Evolutionary conservation across 768 basidiomycete species (phyloP), one percentile per base, ranked within the genome.

Genomic region (Daedaleopsis sinensis): DNA sequence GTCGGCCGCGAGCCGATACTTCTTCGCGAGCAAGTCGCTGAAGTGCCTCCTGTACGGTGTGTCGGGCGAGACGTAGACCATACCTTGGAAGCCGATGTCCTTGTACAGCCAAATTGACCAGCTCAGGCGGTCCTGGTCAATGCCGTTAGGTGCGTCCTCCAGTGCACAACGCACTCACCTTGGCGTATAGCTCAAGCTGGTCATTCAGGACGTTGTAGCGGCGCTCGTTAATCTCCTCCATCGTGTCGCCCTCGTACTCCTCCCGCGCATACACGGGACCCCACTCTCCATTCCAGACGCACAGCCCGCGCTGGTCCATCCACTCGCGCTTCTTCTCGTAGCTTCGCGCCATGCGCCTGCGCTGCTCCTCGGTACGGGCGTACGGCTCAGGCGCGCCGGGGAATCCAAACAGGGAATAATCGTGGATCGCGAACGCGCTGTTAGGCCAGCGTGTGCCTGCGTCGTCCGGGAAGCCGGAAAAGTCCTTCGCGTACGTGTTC

Each of bases 51-150:
- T 87, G 76, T 91, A 94, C 5, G 88, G 80, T 4, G 91, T 87
- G 13, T 85, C 81, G 15, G 77, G 80, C n/a, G 83, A 81, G 65
- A 87, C 79, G 73, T 90, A 84, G 27, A 90, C 87, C 90, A 94
- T 91, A 48, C 91, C 91, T 74, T 91, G 89, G 80, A 89, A 89
- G 23, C 90, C 90, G 66, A 91, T 89, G 68, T 91, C 89, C 69
- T 90, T 94, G 82, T 90, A 94, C 16, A 92, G 74, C 93, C 93
- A 94, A 76, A 93, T 94, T 0, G 88, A 87, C 91, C 90, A 93
- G 71, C 84, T 86, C 63, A 89, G 71, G 24, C 83, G 82, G 52
- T 73, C 72, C 71, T 72, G 53, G 3, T 8, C 4, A 19, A 19
- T 32, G 13, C 39, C 37, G 24, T 60, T 10, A 57, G 52, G 52